Evolutionary conservation across 2,329 filamentous ascomycete genomes (phyloP).

Genomic region (Diaporthe ampelina): DNA sequence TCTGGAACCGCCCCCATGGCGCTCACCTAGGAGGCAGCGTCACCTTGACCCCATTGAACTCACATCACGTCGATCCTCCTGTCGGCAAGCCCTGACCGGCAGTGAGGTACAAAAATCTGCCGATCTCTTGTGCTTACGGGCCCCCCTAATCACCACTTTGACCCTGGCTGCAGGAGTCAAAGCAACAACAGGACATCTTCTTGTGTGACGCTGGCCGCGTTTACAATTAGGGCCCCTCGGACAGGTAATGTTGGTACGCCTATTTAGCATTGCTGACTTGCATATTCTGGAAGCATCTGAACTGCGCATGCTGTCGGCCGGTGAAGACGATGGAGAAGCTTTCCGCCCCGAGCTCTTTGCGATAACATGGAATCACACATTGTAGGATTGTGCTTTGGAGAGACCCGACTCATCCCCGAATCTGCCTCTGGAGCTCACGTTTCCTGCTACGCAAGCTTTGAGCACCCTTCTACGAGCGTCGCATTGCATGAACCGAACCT

Average conservation of each 20-base stretch:
- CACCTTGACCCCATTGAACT: not conserved
- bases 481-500: not conserved
- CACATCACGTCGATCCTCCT: not conserved
- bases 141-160: too few relatives aligned
- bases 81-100: not conserved
- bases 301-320: not conserved
- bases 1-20: too few relatives aligned
- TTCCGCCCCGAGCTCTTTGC: not conserved
- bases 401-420: not conserved
- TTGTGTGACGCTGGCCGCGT: not conserved
- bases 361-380: not conserved
- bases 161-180: too few relatives aligned
- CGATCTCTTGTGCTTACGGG: too few relatives aligned
- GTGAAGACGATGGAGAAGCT: not conserved
- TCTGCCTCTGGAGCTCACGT: not conserved
- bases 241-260: not conserved
- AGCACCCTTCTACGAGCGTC: too few relatives aligned
- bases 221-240: not conserved
- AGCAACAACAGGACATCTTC: not conserved
- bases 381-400: too few relatives aligned
- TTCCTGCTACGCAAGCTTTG: too few relatives aligned
- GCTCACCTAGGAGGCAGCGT: not conserved
- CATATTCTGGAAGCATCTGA: not conserved
- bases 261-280: slow-evolving; percentile 6
- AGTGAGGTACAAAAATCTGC: too few relatives aligned